These are phyloP conservation scores for Geotrichum fermentans DNA, from an alignment of 1,139 yeast genomes.

Conservation along the genomic window DNA sequence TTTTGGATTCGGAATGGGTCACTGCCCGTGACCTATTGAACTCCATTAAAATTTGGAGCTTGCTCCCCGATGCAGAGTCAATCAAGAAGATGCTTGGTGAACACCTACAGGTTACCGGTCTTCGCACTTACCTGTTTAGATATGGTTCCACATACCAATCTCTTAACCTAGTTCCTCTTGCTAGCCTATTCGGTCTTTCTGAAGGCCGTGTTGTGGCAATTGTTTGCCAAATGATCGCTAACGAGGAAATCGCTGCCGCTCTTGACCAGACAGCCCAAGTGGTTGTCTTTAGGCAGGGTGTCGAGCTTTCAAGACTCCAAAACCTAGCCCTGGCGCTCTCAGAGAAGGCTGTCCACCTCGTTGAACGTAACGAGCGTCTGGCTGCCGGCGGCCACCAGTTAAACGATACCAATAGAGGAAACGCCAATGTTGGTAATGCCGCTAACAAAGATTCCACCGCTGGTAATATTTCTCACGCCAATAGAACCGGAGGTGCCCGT, in stretches of 20 bases:
- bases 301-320: constrained; percentile 80
- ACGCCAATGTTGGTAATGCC: constrained; percentile 2
- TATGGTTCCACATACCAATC: constrained; percentile 73
- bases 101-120: constrained; percentile 83
- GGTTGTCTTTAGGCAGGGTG: constrained; percentile 62
- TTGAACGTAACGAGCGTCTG: constrained; percentile 82
- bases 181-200: constrained; percentile 61
- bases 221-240: constrained; percentile 68
- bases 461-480: background rate
- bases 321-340: constrained; percentile 82
- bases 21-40: constrained; percentile 66
- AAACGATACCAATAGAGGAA: constrained; percentile 17
- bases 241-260: constrained; percentile 68
- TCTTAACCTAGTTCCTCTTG: constrained; percentile 63
- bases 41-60: constrained; percentile 82
- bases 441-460: background rate
- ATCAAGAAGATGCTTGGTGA: constrained; percentile 66
- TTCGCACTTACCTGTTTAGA: constrained; percentile 83
- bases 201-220: constrained; percentile 54
- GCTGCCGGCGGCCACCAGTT: constrained; percentile 66
- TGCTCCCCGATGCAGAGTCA: constrained; percentile 62
- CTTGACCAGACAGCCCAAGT: constrained; percentile 56
- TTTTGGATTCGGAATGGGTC: constrained; percentile 88
- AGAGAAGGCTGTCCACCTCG: constrained; percentile 75
- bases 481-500: constrained; percentile 5